These are phyloP conservation scores for Annona cherimola DNA, from an alignment of 164 flowering plant species.

Conservation along the genomic window DNA sequence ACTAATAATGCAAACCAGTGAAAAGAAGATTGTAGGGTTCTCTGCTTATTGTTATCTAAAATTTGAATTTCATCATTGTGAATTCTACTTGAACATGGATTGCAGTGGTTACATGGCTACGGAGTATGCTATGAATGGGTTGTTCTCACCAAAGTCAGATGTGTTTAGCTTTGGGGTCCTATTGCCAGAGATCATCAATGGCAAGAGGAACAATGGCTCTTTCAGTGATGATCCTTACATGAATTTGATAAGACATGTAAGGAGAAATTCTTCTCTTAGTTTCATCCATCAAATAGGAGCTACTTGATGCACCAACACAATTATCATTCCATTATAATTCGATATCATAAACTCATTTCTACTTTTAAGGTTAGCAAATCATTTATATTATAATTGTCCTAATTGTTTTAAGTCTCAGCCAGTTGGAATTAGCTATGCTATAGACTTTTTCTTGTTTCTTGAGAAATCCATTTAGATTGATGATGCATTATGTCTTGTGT, in stretches of 20 bases:
- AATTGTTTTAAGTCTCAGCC: background rate
- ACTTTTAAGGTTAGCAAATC: background rate
- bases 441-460: no score
- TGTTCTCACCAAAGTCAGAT: background rate
- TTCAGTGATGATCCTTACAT: background rate
- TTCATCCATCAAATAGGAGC: background rate
- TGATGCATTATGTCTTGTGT: no score
- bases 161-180: constrained; percentile 1
- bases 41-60: background rate
- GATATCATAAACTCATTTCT: background rate
- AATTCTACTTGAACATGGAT: background rate
- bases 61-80: background rate
- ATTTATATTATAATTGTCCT: no score
- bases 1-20: background rate
- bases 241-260: background rate
- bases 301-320: no score
- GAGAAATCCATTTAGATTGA: background rate
- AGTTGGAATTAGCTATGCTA: background rate
- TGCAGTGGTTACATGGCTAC: constrained; percentile 1
- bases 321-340: background rate
- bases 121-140: background rate
- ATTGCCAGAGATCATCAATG: background rate
- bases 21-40: background rate
- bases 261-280: background rate
- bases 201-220: background rate